Base-by-base conservation (phyloP, 139 green algal species). In the Gonium pectorale region DNA sequence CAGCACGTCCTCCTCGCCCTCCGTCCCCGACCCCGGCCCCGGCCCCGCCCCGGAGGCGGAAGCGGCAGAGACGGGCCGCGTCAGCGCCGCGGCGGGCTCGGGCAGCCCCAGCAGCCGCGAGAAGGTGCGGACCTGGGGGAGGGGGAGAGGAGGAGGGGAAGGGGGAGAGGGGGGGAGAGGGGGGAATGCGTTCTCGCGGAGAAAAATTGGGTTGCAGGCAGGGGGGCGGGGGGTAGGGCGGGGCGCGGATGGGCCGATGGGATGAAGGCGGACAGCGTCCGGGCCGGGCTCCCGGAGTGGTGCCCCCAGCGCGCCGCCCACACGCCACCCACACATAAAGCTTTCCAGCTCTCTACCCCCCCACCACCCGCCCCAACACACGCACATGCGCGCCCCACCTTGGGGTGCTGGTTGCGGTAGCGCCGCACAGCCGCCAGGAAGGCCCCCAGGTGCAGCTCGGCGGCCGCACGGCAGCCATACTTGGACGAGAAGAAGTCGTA, bases 401-500 rank as follows among this genome's bases (percentile, higher is more conserved):
- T 91, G 31, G 87, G 62, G 63, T 91, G 87, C 69, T 88, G 87
- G 11, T 5, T 13, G 31, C 86, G 62, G 67, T 40, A 86, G 7
- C 71, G 72, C 40, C 78, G 60, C 35, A 88, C 81, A 5, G 87
- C 60, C 0, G 38, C 27, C 51, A 91, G 38, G 70, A 91, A 91
- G 43, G 83, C 87, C 2, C 40, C 51, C 38, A 91, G 82, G 83
- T 91, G 83, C 77, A 91, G 44, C 67, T 91, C 87, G 9, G 82
- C 67, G 1, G 78, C 60, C 71, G 54, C 70, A 3, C 87, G 83
- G 43, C 54, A 78, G 40, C 87, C 87, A 26, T 63, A 89, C 27
- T 64, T 51, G 15, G 33, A 21, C 19, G 81, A 74, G 71, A 91
- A 91, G 54, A 84, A 89, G 46, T 91, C 87, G 79, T 91, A 91